Percentiles rank a stretch among this genome's conserved stretches.
Conservation (phyloP, 108 stramenopile species). For the Poteriospumella lacustris region DNA sequence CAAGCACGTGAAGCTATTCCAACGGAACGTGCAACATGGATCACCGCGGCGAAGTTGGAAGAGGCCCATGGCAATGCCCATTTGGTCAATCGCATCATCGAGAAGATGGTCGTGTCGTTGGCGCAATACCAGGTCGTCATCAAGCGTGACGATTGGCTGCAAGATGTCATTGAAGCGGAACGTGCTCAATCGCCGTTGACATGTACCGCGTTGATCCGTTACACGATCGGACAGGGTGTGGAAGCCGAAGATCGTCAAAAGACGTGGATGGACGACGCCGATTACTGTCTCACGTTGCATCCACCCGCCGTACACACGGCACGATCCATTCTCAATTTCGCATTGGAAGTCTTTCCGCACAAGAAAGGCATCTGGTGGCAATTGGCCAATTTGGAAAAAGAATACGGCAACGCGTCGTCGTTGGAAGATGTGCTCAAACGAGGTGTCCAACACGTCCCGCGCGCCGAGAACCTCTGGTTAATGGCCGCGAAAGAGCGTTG, state of each 20-base stretch:
- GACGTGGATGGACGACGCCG: slow-evolving; percentile 95
- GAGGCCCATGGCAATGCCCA: slow-evolving; percentile 71
- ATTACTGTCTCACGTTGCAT: slow-evolving; percentile 40
- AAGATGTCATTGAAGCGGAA: slow-evolving; percentile 79
- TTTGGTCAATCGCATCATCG: slow-evolving; percentile 41
- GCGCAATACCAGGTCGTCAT: slow-evolving; percentile 59
- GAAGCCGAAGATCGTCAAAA: slow-evolving; percentile 81
- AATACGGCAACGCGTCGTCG: slow-evolving; percentile 59
- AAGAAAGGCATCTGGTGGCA: slow-evolving; percentile 80
- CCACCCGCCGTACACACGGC: slow-evolving; percentile 16
- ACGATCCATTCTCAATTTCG: slow-evolving; percentile 27
- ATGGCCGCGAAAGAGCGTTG: slow-evolving; percentile 92
- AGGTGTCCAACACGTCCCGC: slow-evolving; percentile 62
- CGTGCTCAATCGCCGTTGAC: slow-evolving; percentile 65
- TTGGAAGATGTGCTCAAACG: slow-evolving; percentile 63
- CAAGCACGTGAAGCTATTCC: slow-evolving; percentile 82
- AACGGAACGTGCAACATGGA: slow-evolving; percentile 83
- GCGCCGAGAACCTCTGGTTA: slow-evolving; percentile 91
- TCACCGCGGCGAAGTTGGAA: slow-evolving; percentile 92
- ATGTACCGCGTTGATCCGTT: slow-evolving; percentile 74
- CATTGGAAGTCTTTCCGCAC: slow-evolving; percentile 65
- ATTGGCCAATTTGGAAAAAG: slow-evolving; percentile 81
- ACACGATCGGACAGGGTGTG: slow-evolving; percentile 77
- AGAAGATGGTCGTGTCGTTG: slow-evolving; percentile 36
- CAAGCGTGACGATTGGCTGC: slow-evolving; percentile 75